phyloP scores from a whole-genome alignment of 257 asterid genomes.

The Petunia axillaris region DNA sequence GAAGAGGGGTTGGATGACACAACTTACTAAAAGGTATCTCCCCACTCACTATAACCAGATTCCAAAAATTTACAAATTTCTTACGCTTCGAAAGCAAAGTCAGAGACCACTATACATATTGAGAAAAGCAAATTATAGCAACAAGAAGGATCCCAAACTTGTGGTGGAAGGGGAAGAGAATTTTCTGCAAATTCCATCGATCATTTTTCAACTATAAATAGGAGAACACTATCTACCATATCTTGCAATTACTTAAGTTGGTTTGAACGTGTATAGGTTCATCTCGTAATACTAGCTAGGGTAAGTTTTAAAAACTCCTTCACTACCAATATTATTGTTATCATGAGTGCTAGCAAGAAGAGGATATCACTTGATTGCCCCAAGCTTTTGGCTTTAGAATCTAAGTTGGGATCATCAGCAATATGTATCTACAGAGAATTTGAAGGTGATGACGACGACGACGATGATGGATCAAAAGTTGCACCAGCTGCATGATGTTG shows the following conservation, averaged over 20 bases:
- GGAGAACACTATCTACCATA: neutral
- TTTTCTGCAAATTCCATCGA: neutral
- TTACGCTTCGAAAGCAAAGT: neutral
- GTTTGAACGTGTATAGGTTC: neutral
- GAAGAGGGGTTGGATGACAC: neutral
- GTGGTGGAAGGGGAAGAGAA: conserved; percentile 9
- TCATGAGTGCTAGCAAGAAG: neutral
- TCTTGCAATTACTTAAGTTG: neutral
- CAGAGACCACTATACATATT: neutral
- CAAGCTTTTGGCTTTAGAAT: neutral
- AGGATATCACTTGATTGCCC: neutral
- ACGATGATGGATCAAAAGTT: conserved; percentile 18
- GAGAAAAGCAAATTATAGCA: neutral
- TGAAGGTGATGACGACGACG: conserved; percentile 10
- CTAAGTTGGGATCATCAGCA: neutral
- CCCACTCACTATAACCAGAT: neutral
- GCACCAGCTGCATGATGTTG: conserved; percentile 23
- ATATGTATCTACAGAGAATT: neutral
- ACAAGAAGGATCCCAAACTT: neutral
- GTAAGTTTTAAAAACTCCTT: conserved; percentile 9
- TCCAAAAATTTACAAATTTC: neutral
- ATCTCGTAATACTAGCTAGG: neutral
- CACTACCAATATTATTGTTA: conserved; percentile 6
- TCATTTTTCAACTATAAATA: neutral
- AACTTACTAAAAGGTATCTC: neutral